These are phyloP conservation scores for Alloteropsis semialata DNA, from an alignment of 176 grass and related monocot genomes.

Conservation along the genomic window DNA sequence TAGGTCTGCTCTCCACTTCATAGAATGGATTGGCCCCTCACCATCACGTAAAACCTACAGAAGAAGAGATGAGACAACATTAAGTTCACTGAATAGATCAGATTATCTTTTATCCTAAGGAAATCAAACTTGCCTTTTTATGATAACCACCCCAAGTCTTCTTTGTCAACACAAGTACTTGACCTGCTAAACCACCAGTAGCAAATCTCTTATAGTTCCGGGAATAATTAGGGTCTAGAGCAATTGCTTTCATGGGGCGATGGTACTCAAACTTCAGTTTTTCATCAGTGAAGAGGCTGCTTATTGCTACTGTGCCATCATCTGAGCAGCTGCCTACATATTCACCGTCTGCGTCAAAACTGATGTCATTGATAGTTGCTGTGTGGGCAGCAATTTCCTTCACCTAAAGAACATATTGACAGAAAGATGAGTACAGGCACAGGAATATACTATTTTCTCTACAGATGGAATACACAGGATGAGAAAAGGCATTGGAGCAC, in stretches of 20 bases:
- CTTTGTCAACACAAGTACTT: constrained; percentile 77
- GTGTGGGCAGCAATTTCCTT: constrained; percentile 83
- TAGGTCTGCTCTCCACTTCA: constrained; percentile 90
- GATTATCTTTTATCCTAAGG: constrained; percentile 28
- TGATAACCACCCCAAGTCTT: constrained; percentile 78
- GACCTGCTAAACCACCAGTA: constrained; percentile 91
- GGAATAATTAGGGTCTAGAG: constrained; percentile 83
- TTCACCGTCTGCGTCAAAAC: constrained; percentile 84
- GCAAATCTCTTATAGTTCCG: constrained; percentile 86
- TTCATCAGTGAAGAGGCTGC: constrained; percentile 89
- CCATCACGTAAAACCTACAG: constrained; percentile 81
- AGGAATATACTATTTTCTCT: not conserved
- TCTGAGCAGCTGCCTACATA: constrained; percentile 97
- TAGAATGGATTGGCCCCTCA: constrained; percentile 94
- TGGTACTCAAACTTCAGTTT: constrained; percentile 94
- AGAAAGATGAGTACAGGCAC: not conserved
- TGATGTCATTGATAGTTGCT: constrained; percentile 87
- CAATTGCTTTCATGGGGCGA: constrained; percentile 93
- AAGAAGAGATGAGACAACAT: not conserved
- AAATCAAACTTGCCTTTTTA: constrained; percentile 65
- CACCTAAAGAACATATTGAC: constrained; percentile 46
- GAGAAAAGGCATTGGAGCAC: not conserved
- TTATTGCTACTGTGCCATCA: constrained; percentile 85
- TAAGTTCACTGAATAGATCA: constrained; percentile 15
- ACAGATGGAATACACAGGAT: not conserved